Conservation (phyloP, 495 filamentous ascomycete genomes). For the Penicillium desertorum region DNA sequence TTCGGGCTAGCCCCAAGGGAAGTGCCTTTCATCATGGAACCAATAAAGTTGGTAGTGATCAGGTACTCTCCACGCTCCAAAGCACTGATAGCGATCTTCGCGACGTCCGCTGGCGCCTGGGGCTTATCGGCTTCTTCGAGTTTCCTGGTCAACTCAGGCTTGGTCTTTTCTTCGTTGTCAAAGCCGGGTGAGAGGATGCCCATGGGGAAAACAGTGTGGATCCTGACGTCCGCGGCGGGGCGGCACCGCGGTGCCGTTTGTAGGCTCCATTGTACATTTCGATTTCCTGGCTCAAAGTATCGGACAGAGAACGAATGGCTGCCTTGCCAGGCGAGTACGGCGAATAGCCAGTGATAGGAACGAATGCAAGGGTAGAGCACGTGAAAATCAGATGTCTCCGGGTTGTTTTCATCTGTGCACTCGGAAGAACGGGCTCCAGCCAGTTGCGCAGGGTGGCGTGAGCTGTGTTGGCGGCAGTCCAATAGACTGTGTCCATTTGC, state of each 20-base stretch:
- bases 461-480: conserved; percentile 82
- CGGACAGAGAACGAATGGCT: conserved; percentile 79
- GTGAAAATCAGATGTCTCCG: conserved; percentile 87
- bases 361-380: conserved; percentile 71
- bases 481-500: conserved; percentile 93
- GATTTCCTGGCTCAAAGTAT: conserved; percentile 80
- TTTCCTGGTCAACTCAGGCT: conserved; percentile 76
- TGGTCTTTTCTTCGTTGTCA: conserved; percentile 74
- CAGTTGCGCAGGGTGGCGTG: conserved; percentile 58
- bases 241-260: conserved; percentile 44
- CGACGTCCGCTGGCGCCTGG: conserved; percentile 77
- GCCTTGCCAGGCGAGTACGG: conserved; percentile 84
- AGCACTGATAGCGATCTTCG: conserved; percentile 62
- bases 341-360: conserved; percentile 77
- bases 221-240: conserved; percentile 60
- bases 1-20: conserved; percentile 45
- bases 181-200: conserved; percentile 75
- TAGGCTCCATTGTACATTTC: conserved; percentile 71
- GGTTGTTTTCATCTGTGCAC: conserved; percentile 32
- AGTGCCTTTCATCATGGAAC: conserved; percentile 63
- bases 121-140: conserved; percentile 79
- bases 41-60: conserved; percentile 66
- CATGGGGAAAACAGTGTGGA: conserved; percentile 83
- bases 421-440: conserved; percentile 42
- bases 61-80: conserved; percentile 80